phyloP scores from a whole-genome alignment of 176 grass and related monocot genomes.

The Hsuehochloa calcarea region DNA sequence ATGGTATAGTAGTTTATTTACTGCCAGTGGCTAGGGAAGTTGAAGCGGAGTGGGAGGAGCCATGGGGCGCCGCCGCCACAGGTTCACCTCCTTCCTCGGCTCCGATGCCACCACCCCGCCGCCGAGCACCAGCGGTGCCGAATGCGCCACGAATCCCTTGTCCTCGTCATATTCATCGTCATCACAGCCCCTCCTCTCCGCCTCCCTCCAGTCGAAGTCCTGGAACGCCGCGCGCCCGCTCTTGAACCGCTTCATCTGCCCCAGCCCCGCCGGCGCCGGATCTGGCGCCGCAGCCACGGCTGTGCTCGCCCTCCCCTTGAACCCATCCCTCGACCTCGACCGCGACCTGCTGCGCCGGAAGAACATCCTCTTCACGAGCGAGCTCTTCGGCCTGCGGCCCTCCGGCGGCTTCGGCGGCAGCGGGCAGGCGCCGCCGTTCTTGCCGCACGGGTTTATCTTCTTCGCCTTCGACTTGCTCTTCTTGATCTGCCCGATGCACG shows the following conservation, averaged over 20 bases:
- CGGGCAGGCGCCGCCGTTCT: slow-evolving; percentile 47
- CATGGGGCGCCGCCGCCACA: slow-evolving; percentile 87
- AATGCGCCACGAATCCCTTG: slow-evolving; percentile 57
- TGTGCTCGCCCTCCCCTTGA: background rate
- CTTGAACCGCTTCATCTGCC: slow-evolving; percentile 81
- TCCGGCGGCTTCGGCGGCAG: slow-evolving; percentile 4
- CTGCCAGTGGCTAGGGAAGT: slow-evolving; percentile 15
- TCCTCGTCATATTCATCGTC: background rate
- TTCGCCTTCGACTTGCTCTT: slow-evolving; percentile 39
- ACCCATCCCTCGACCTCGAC: background rate
- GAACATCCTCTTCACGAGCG: slow-evolving; percentile 50
- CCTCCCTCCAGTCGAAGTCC: slow-evolving; percentile 76
- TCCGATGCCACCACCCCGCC: slow-evolving; percentile 52
- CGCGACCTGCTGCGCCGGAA: slow-evolving; percentile 45
- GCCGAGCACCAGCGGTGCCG: slow-evolving; percentile 68
- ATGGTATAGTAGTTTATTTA: background rate
- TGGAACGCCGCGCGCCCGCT: slow-evolving; percentile 63
- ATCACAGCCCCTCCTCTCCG: background rate
- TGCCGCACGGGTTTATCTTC: slow-evolving; percentile 38
- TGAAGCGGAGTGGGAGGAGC: slow-evolving; percentile 47
- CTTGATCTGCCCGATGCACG: slow-evolving; percentile 93
- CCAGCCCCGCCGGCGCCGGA: slow-evolving; percentile 24
- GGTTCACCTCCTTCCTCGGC: slow-evolving; percentile 84
- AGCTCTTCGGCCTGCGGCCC: background rate
- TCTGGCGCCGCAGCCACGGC: background rate